Evolutionary conservation across 495 filamentous ascomycete species (phyloP).

Genomic region (Penicillium flavigenum): DNA sequence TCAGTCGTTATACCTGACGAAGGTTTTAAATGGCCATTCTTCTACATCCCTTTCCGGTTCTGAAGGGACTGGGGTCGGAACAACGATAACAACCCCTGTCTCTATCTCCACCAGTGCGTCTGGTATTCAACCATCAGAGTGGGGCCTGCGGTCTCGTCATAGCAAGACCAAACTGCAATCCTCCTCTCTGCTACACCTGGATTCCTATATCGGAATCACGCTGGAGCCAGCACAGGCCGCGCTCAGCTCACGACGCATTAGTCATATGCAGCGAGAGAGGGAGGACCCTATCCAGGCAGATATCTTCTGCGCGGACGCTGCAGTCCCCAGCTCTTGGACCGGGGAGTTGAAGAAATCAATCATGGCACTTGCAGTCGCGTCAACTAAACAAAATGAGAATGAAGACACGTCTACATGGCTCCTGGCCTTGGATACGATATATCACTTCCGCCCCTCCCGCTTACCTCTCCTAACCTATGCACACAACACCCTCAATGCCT

Average conservation of each 20-base stretch:
- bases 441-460: conserved; percentile 52
- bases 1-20: conserved; percentile 38
- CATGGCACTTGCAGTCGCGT: background rate
- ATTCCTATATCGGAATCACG: conserved; percentile 47
- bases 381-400: background rate
- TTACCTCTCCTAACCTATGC: conserved; percentile 39
- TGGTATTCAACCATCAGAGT: background rate
- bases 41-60: background rate
- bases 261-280: conserved; percentile 2
- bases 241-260: conserved; percentile 25
- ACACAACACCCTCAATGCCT: conserved; percentile 32
- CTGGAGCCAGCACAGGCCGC: conserved; percentile 33
- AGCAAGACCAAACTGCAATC: background rate
- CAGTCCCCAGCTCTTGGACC: conserved; percentile 31
- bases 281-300: conserved; percentile 11
- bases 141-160: background rate
- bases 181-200: conserved; percentile 21
- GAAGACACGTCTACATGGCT: conserved; percentile 35
- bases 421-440: conserved; percentile 50
- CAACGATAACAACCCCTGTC: background rate
- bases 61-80: background rate
- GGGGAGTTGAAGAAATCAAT: conserved; percentile 24
- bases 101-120: background rate
- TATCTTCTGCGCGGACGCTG: conserved; percentile 36
- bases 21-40: background rate